A percentile compares a stretch with the other conserved stretches of the same genome.
Evolutionary conservation across 2,329 filamentous ascomycete species (phyloP).

Genomic region (Pseudocercospora musae): DNA sequence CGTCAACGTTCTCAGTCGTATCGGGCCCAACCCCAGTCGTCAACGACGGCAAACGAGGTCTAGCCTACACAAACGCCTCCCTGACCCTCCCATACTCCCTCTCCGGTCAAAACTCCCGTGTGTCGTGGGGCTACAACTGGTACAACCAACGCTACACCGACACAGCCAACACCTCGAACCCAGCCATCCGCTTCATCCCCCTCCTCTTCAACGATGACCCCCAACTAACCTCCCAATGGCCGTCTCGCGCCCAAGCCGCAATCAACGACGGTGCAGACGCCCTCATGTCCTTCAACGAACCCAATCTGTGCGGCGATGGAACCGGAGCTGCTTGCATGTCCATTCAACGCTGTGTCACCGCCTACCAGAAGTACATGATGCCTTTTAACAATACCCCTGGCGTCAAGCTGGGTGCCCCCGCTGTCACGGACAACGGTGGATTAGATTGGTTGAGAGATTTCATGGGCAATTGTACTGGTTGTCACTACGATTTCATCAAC

Average conservation of each 20-base stretch:
- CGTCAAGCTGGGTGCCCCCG: conserved; percentile 53
- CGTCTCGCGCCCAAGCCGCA: conserved; percentile 21
- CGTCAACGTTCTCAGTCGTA: neutral
- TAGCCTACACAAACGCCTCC: conserved; percentile 59
- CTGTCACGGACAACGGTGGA: conserved; percentile 60
- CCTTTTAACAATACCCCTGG: conserved; percentile 44
- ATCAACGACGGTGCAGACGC: conserved; percentile 41
- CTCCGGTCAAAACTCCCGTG: conserved; percentile 23
- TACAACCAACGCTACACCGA: conserved; percentile 18
- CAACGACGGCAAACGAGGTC: conserved; percentile 56
- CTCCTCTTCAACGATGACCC: conserved; percentile 27
- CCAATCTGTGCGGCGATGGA: conserved; percentile 48
- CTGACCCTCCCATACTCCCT: conserved; percentile 51
- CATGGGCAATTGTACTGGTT: conserved; percentile 51
- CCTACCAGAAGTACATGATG: conserved; percentile 54
- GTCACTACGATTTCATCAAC: conserved; percentile 58
- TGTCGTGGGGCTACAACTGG: conserved; percentile 32
- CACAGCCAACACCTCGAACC: conserved; percentile 20
- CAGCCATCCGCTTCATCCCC: conserved; percentile 27
- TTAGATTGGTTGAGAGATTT: conserved; percentile 54
- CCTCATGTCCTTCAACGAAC: conserved; percentile 67
- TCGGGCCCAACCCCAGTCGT: neutral
- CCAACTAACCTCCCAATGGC: conserved; percentile 22
- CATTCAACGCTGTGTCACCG: conserved; percentile 48
- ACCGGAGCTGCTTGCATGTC: conserved; percentile 54